These are phyloP conservation scores for Alnus rubra DNA, from an alignment of 306 rosid genomes.

Conservation along the genomic window DNA sequence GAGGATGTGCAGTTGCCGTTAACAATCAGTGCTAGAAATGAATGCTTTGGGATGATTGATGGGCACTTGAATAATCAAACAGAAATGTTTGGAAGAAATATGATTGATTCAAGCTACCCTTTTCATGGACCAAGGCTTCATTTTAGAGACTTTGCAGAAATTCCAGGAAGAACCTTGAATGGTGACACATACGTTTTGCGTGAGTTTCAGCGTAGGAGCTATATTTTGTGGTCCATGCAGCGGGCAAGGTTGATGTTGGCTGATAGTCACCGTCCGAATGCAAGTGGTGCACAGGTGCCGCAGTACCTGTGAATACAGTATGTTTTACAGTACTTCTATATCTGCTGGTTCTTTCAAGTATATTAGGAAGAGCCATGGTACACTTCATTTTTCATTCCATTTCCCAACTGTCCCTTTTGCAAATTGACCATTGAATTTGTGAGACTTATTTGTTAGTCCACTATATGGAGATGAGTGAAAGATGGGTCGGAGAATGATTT, in stretches of 20 bases:
- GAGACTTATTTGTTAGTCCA: too few species aligned
- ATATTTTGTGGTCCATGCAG: neutral
- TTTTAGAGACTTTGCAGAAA: conserved; percentile 8
- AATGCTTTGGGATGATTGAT: neutral
- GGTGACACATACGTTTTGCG: neutral
- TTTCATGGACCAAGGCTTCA: neutral
- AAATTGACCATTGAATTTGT: too few species aligned
- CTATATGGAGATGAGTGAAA: too few species aligned
- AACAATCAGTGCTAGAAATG: neutral
- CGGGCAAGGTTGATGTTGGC: neutral
- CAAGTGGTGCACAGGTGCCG: neutral
- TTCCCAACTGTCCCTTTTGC: too few species aligned
- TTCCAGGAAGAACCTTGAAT: conserved; percentile 10
- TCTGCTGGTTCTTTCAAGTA: too few species aligned
- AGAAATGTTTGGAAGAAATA: conserved; percentile 19
- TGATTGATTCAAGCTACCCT: conserved; percentile 6
- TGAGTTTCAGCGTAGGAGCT: neutral
- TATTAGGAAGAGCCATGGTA: too few species aligned
- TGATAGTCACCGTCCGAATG: neutral
- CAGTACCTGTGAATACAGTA: neutral
- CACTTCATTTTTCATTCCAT: too few species aligned
- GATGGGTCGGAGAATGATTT: too few species aligned
- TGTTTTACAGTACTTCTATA: too few species aligned
- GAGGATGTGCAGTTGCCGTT: neutral
- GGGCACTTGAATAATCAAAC: conserved; percentile 1